These are phyloP conservation scores for Mycena metata DNA, from an alignment of 768 basidiomycete genomes.

Conservation along the genomic window DNA sequence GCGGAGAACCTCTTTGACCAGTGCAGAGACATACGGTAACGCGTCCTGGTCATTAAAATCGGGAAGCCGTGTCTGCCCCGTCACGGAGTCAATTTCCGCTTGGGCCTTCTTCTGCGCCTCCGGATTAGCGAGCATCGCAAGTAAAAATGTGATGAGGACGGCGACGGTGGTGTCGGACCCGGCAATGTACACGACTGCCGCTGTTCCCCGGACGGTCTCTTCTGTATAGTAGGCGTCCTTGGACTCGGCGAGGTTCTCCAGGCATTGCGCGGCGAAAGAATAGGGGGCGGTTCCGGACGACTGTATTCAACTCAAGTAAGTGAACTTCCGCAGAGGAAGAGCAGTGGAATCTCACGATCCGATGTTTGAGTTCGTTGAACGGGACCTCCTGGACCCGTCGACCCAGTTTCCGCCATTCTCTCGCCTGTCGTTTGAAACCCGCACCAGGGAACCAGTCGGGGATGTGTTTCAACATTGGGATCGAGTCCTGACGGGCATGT, in stretches of 20 bases:
- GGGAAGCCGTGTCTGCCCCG: conserved; percentile 45
- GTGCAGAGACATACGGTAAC: conserved; percentile 40
- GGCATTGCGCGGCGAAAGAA: conserved; percentile 2
- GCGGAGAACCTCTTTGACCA: conserved; percentile 20
- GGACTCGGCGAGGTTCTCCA: neutral
- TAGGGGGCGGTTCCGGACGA: neutral
- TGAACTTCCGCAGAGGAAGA: no score
- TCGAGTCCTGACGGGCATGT: neutral
- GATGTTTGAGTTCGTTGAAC: conserved; percentile 31
- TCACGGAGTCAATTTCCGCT: conserved; percentile 48
- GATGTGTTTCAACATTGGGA: conserved; percentile 44
- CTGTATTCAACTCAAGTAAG: neutral
- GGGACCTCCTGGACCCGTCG: conserved; percentile 28
- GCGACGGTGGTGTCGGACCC: conserved; percentile 20
- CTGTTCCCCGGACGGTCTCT: neutral
- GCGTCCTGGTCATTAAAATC: conserved; percentile 40
- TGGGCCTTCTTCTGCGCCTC: conserved; percentile 49
- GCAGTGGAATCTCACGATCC: conserved; percentile 19
- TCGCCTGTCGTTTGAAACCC: conserved; percentile 49
- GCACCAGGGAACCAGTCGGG: conserved; percentile 50
- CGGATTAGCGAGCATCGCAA: conserved; percentile 46
- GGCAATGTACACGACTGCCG: conserved; percentile 14
- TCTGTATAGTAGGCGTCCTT: neutral
- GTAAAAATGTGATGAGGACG: conserved; percentile 41
- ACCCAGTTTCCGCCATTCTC: conserved; percentile 35